Evolutionary conservation across 176 grass and related monocot genomes (phyloP).

Genomic region (Musa acuminata): DNA sequence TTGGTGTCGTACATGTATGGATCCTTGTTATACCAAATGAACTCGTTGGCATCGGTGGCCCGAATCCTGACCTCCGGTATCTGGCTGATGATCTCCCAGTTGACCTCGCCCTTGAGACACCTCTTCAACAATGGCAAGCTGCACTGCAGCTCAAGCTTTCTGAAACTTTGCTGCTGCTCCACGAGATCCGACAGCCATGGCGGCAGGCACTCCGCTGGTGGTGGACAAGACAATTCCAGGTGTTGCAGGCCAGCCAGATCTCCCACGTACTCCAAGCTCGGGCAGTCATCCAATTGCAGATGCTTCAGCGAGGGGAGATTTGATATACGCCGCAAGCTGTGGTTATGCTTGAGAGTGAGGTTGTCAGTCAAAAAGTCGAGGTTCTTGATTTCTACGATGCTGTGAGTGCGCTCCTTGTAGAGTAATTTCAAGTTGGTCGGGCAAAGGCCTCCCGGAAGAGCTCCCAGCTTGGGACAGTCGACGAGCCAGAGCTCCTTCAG

Average conservation of each 20-base stretch:
- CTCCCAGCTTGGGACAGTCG: neutral
- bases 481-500: no score
- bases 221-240: constrained; percentile 43
- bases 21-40: neutral
- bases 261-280: constrained; percentile 60
- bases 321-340: constrained; percentile 42
- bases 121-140: neutral
- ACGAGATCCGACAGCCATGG: neutral
- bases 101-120: neutral
- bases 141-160: neutral
- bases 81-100: neutral
- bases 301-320: constrained; percentile 30
- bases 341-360: constrained; percentile 53
- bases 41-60: neutral
- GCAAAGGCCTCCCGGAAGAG: constrained; percentile 55
- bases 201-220: constrained; percentile 21
- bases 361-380: constrained; percentile 12
- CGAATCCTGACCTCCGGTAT: neutral
- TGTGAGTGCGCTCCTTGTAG: constrained; percentile 35
- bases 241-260: constrained; percentile 39
- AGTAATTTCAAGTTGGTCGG: constrained; percentile 29
- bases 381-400: constrained; percentile 24
- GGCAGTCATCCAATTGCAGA: constrained; percentile 41
- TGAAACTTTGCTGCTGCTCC: neutral
- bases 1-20: neutral